Conservation (phyloP, 306 rosid genomes). For the Betula pendula region DNA sequence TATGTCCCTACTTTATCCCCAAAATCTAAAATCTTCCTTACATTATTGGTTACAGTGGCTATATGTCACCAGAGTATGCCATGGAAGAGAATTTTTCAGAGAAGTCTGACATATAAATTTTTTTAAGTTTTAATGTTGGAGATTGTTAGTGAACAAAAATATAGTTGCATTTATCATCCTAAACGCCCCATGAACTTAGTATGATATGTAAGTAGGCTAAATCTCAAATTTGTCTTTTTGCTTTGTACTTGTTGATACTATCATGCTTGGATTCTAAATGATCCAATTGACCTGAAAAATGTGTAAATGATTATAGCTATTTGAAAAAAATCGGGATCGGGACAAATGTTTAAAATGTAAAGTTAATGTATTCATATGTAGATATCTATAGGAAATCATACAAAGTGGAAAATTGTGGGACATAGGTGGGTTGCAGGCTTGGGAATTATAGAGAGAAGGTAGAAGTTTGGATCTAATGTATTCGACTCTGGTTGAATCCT, state of each 20-base stretch:
- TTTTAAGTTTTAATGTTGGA: conserved; percentile 33
- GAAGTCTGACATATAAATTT: conserved; percentile 31
- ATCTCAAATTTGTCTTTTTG: not conserved
- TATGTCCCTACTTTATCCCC: not conserved
- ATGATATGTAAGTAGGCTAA: conserved; percentile 21
- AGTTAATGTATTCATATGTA: no score
- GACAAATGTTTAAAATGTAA: no score
- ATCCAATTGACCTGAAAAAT: not conserved
- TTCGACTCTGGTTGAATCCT: not conserved
- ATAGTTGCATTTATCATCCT: conserved; percentile 3
- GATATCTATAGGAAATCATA: no score
- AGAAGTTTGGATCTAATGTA: conserved; percentile 3
- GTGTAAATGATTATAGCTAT: no score
- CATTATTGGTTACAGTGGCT: conserved; percentile 17
- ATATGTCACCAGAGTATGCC: conserved; percentile 33
- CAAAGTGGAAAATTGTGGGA: not conserved
- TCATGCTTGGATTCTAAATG: not conserved
- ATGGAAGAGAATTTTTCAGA: conserved; percentile 27
- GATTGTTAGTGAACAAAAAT: conserved; percentile 16
- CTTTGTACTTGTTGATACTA: not conserved
- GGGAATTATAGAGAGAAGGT: conserved; percentile 13
- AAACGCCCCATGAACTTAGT: conserved; percentile 10
- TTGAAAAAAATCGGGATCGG: no score
- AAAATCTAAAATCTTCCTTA: not conserved
- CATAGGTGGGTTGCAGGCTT: not conserved